These are phyloP conservation scores for Gossypium davidsonii DNA, from an alignment of 441 rosid genomes.

Conservation along the genomic window DNA sequence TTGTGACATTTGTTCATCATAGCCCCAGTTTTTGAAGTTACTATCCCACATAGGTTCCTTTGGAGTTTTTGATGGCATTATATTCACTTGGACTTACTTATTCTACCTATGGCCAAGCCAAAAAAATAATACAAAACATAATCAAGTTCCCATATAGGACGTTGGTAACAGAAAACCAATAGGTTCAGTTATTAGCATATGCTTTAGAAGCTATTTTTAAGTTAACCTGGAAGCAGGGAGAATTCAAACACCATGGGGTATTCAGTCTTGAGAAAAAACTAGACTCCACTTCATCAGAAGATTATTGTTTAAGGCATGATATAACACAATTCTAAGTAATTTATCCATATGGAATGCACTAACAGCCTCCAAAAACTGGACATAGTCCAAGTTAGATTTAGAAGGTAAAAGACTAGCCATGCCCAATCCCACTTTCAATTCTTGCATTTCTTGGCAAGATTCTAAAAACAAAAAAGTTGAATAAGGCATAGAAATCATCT, in stretches of 20 bases:
- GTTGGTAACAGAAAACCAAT: not conserved
- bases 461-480: not conserved
- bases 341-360: not conserved
- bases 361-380: not conserved
- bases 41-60: not conserved
- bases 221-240: not conserved
- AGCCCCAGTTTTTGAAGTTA: not conserved
- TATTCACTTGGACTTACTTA: not conserved
- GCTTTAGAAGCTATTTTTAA: not conserved
- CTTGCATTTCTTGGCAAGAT: not conserved
- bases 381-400: not conserved
- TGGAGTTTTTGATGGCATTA: not conserved
- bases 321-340: not conserved
- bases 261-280: not conserved
- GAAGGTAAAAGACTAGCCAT: not conserved
- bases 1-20: not conserved
- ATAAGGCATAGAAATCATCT: not conserved
- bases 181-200: not conserved
- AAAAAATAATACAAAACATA: not conserved
- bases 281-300: not conserved
- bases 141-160: not conserved
- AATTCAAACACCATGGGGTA: not conserved
- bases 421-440: not conserved
- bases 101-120: not conserved
- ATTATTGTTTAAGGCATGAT: not conserved